Conservation (phyloP, 345 rosid species). For the Bruguiera sexangula region DNA sequence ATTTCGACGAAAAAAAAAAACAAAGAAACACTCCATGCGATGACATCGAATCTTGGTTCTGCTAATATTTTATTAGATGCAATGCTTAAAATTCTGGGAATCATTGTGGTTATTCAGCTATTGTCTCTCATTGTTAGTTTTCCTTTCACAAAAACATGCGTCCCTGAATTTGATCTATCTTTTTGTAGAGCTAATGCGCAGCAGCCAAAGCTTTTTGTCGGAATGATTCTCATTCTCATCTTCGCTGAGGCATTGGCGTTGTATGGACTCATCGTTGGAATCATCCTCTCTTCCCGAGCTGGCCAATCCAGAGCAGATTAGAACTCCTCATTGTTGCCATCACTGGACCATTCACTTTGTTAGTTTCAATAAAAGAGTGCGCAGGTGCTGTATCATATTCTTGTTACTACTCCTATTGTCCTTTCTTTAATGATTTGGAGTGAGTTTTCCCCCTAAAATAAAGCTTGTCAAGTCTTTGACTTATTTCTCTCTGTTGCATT, state of each 20-base stretch:
- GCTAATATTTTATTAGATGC: too few relatives aligned
- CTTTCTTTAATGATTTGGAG: conserved; percentile 2
- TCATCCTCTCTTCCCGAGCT: conserved; percentile 23
- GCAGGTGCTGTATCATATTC: conserved; percentile 1
- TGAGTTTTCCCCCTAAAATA: conserved; percentile 3
- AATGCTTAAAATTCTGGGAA: too few relatives aligned
- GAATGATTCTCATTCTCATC: conserved; percentile 22
- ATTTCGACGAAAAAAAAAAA: too few relatives aligned
- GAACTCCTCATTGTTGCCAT: conserved; percentile 1
- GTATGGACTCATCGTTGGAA: conserved; percentile 22
- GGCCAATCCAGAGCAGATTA: conserved; percentile 22
- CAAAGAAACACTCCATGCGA: rapidly evolving
- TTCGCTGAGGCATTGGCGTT: conserved; percentile 22
- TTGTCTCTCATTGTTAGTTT: neutral
- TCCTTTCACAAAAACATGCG: neutral
- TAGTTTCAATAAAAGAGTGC: conserved; percentile 1
- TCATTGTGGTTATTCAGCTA: too few relatives aligned
- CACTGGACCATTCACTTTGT: conserved; percentile 1
- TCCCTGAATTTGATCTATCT: conserved; percentile 1
- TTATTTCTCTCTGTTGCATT: neutral
- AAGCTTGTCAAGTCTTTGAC: neutral
- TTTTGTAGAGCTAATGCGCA: conserved; percentile 21
- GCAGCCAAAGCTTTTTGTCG: conserved; percentile 22
- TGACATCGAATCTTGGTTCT: too few relatives aligned
- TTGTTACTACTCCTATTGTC: too few relatives aligned